phyloP scores from a whole-genome alignment of 345 rosid genomes.

The Linum usitatissimum region DNA sequence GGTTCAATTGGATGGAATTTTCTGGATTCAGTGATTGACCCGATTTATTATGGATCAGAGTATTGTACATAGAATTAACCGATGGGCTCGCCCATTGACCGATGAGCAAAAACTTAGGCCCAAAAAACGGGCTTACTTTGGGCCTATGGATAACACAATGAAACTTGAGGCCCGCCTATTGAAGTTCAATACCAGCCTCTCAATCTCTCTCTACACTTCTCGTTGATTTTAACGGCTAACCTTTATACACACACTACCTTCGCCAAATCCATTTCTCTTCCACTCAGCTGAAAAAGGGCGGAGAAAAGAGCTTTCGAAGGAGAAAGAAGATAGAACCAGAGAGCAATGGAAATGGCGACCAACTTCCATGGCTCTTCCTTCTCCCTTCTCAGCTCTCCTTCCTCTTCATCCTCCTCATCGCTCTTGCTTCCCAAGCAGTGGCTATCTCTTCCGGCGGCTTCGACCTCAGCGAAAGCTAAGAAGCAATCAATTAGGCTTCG shows the following conservation, averaged over 20 bases:
- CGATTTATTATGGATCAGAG: too few species aligned
- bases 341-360: slow-evolving; percentile 47
- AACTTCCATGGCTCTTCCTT: slow-evolving; percentile 32
- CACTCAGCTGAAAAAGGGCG: slow-evolving; percentile 3
- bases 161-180: slow-evolving; percentile 1
- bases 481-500: slow-evolving; percentile 32
- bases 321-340: slow-evolving; percentile 15
- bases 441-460: slow-evolving; percentile 29
- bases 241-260: slow-evolving; percentile 26
- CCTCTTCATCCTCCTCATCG: slow-evolving; percentile 13
- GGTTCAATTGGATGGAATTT: too few species aligned
- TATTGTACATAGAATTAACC: too few species aligned
- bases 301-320: slow-evolving; percentile 1
- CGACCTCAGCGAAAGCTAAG: slow-evolving; percentile 15
- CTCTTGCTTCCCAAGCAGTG: slow-evolving; percentile 22
- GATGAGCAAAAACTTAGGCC: too few species aligned
- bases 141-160: slow-evolving; percentile 4
- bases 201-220: too few species aligned
- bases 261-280: slow-evolving; percentile 24
- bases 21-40: too few species aligned
- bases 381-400: slow-evolving; percentile 19
- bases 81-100: too few species aligned
- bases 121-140: neutral
- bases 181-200: neutral
- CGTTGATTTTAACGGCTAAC: neutral